Base-by-base conservation (phyloP, 208 protist species). In the Crithidia bombi region DNA sequence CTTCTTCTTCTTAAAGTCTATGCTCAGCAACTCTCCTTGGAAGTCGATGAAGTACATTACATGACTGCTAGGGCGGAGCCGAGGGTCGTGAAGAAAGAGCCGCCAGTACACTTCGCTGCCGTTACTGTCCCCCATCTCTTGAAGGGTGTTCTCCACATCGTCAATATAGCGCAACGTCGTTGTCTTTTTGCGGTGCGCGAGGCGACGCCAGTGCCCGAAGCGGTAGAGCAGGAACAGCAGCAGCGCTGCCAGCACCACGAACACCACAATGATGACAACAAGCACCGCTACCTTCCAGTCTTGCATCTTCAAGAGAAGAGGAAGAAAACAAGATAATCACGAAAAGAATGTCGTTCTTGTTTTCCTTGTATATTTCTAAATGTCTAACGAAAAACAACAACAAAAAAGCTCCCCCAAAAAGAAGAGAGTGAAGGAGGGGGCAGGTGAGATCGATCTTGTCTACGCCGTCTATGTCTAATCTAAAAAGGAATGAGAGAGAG, bases 41-140 rank as follows among this genome's bases (percentile, higher is more conserved):
- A 83, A 65, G 44, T 92, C 83, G n/a, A 89, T 41, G 58, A 86
- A 90, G 61, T 88, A 80, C 9, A 92, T 54, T 26, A 78, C 25
- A 43, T 75, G 66, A 4, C 54, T 36, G 33, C 73, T 75, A 19
- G 66, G 66, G 9, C 41, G 62, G 17, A 72, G 50, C 5, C 73
- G 65, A 0, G 73, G 73, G 62, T 79, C 65, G 43, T 68, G 21
- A n/a, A 71, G 38, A 46, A 57, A 65, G 17, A 73, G 54, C 36
- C 55, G 55, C 41, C n/a, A 17, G 32, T 63, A 72, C 62, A 52
- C 68, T 39, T 64, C 39, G 11, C n/a, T 35, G 14, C 51, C 47
- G 32, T 10, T 12, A 9, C 63, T 21, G 23, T 39, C 41, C 2
- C 68, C 26, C 7, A 15, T 21, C 39, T 26, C 28, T 17, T 28